A percentile compares a stretch with the other conserved stretches of the same genome.
phyloP scores from a whole-genome alignment of 1,284 basidiomycete species.

The Irpex lacteus region DNA sequence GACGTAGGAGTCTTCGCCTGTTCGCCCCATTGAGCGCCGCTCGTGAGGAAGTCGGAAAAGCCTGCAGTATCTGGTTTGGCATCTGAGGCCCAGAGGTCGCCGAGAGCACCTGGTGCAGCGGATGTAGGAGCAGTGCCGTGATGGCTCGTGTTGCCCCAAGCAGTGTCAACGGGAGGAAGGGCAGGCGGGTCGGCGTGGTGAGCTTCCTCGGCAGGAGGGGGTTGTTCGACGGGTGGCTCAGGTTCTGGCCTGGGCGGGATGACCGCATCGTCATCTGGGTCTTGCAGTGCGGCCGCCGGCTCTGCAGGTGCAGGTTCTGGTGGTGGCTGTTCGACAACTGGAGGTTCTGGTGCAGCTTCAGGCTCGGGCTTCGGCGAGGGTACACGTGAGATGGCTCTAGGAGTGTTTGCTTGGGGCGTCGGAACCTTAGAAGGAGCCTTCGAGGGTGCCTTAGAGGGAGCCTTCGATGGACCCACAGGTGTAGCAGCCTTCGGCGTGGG shows the following conservation, averaged over 20 bases:
- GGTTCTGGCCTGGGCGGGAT: slow-evolving; percentile 9
- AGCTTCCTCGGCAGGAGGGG: neutral
- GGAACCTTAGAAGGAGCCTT: slow-evolving; percentile 19
- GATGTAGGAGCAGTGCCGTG: neutral
- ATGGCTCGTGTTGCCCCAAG: neutral
- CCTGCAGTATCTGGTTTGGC: slow-evolving; percentile 4
- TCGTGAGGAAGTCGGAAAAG: slow-evolving; percentile 9
- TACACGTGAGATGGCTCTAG: slow-evolving; percentile 13
- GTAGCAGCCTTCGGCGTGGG: slow-evolving; percentile 3
- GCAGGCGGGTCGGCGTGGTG: neutral
- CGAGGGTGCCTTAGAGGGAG: slow-evolving; percentile 7
- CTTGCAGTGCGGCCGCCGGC: neutral
- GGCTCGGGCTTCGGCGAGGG: slow-evolving; percentile 19
- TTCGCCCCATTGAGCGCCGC: slow-evolving; percentile 2
- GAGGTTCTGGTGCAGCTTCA: slow-evolving; percentile 13
- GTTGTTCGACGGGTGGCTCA: neutral
- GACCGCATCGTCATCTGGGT: slow-evolving; percentile 10
- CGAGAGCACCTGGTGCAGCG: slow-evolving; percentile 4
- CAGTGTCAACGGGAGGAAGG: neutral
- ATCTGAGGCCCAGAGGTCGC: slow-evolving; percentile 10
- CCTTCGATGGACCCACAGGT: slow-evolving; percentile 5
- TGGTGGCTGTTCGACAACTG: slow-evolving; percentile 5
- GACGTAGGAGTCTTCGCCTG: neutral
- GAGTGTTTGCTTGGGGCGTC: slow-evolving; percentile 15
- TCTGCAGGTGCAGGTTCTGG: neutral